Evolutionary conservation across 768 basidiomycete species (phyloP).

Genomic region (Glaciozyma martinii): DNA sequence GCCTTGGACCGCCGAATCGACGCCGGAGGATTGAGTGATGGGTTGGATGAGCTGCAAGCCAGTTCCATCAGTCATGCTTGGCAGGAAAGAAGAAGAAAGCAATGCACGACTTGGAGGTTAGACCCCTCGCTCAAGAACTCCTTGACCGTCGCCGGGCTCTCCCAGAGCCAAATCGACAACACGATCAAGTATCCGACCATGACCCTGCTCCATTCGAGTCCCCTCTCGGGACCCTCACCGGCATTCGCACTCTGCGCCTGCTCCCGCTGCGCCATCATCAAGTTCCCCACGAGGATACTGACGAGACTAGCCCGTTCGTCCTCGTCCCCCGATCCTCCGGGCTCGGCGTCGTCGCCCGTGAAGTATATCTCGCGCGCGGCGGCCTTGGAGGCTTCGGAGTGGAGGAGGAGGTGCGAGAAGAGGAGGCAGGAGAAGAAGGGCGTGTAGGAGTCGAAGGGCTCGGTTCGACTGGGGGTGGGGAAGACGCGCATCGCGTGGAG

Average conservation of each 20-base stretch:
- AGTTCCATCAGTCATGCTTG: neutral
- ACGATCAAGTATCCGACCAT: conserved; percentile 76
- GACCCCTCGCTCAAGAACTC: conserved; percentile 81
- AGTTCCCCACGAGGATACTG: conserved; percentile 77
- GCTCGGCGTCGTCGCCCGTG: conserved; percentile 32
- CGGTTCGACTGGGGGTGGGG: conserved; percentile 40
- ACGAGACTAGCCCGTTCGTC: conserved; percentile 58
- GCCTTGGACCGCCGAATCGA: conserved; percentile 77
- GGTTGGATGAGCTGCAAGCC: conserved; percentile 73
- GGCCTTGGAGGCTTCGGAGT: conserved; percentile 44
- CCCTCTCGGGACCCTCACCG: conserved; percentile 54
- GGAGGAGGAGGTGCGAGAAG: conserved; percentile 68
- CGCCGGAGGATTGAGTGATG: conserved; percentile 78
- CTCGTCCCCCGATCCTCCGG: conserved; percentile 40
- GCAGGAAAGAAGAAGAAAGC: neutral
- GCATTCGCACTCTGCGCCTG: conserved; percentile 41
- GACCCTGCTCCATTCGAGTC: conserved; percentile 80
- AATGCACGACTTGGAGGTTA: conserved; percentile 76
- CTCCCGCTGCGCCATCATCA: conserved; percentile 73
- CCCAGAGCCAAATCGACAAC: conserved; percentile 91
- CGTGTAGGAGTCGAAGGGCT: conserved; percentile 46
- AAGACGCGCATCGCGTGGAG: conserved; percentile 39
- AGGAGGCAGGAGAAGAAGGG: conserved; percentile 57
- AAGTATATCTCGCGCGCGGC: conserved; percentile 42
- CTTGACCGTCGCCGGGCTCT: conserved; percentile 75